These are phyloP conservation scores for Rostrohypoxylon terebratum DNA, from an alignment of 495 filamentous ascomycete genomes.

Conservation along the genomic window DNA sequence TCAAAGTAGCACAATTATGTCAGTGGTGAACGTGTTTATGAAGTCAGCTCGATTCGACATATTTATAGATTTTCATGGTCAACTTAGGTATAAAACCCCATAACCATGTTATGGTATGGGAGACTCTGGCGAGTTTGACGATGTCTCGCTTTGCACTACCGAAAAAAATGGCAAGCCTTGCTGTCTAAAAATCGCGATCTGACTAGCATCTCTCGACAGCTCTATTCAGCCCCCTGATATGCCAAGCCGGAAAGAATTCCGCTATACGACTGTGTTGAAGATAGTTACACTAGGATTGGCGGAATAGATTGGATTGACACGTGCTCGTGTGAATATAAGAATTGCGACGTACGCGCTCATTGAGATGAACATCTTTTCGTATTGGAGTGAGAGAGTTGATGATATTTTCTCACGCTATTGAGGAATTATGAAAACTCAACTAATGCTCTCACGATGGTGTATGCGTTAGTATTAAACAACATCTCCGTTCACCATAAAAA, in stretches of 20 bases:
- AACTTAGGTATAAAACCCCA: background rate
- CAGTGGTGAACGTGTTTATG: background rate
- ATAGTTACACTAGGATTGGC: background rate
- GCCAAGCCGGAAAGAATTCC: conserved; percentile 11
- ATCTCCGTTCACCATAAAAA: too few species aligned
- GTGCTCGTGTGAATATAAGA: background rate
- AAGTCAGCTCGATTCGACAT: background rate
- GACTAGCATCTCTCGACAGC: background rate
- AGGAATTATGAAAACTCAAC: too few species aligned
- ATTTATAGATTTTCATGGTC: background rate
- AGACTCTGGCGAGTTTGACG: background rate
- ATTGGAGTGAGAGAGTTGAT: too few species aligned
- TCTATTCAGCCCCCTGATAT: background rate
- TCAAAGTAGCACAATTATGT: background rate
- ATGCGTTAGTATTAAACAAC: too few species aligned
- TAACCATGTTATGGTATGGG: background rate
- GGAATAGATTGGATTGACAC: background rate
- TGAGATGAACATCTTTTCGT: background rate
- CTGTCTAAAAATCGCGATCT: background rate
- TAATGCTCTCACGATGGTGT: too few species aligned
- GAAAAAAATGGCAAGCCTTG: background rate
- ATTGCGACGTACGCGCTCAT: background rate
- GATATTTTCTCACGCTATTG: too few species aligned
- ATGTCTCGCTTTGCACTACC: background rate
- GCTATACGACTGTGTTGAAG: background rate